These are phyloP conservation scores for Thelonectria rubi DNA, from an alignment of 2,329 filamentous ascomycete genomes.

Conservation along the genomic window DNA sequence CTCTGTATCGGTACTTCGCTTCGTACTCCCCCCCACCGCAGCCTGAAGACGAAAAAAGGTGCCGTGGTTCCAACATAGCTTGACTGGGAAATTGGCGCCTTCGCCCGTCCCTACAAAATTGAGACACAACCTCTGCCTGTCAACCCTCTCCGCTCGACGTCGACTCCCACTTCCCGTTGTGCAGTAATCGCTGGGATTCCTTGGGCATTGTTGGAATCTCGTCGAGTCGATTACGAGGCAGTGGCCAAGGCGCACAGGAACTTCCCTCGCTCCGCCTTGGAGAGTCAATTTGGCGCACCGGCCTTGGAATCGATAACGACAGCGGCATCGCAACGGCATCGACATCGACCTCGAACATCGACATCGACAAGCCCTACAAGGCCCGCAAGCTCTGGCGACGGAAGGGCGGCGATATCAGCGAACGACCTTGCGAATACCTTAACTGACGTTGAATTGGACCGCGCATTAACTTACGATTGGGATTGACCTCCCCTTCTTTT, in stretches of 20 bases:
- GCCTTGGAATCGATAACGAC: no score
- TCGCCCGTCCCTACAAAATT: conserved; percentile 8
- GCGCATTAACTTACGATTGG: conserved; percentile 1
- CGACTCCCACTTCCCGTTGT: background rate
- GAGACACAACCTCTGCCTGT: conserved; percentile 1
- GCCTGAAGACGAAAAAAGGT: conserved; percentile 9
- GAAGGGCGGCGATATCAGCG: background rate
- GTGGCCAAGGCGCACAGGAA: conserved; percentile 8
- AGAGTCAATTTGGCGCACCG: conserved; percentile 3
- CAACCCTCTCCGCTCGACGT: background rate
- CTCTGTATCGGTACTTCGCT: background rate
- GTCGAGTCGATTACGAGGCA: conserved; percentile 5
- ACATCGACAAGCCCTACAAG: background rate
- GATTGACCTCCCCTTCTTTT: background rate
- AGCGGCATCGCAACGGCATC: no score
- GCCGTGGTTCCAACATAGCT: conserved; percentile 12
- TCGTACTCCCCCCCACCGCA: conserved; percentile 9
- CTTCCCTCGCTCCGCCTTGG: background rate
- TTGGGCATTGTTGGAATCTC: background rate
- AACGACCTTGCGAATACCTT: conserved; percentile 3
- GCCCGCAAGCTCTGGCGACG: conserved; percentile 5
- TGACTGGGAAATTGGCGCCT: conserved; percentile 15
- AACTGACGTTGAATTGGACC: background rate
- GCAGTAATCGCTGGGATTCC: conserved; percentile 3
- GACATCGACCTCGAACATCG: background rate